These are phyloP conservation scores for Trichoderma sp. DNA, from an alignment of 2,329 filamentous ascomycete species.

Conservation along the genomic window DNA sequence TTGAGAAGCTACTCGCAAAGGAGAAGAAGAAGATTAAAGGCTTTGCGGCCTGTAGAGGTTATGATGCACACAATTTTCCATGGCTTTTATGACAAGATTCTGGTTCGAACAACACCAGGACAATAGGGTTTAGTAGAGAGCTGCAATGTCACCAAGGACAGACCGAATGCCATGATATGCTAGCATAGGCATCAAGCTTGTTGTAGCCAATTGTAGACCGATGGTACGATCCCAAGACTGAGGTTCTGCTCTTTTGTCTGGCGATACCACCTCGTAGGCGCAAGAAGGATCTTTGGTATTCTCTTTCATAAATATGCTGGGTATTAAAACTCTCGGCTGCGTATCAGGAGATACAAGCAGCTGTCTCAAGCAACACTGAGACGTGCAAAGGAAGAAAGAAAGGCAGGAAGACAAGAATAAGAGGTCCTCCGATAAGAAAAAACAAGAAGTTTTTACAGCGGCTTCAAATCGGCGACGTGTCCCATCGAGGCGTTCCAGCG, in stretches of 20 bases:
- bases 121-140: neutral
- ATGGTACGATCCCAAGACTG: neutral
- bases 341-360: neutral
- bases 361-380: neutral
- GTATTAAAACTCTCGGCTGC: neutral
- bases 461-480: conserved; percentile 32
- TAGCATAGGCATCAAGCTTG: neutral
- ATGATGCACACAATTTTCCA: too few relatives aligned
- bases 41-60: too few relatives aligned
- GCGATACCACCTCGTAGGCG: neutral
- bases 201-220: neutral
- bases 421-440: neutral
- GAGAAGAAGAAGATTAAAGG: too few relatives aligned
- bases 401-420: too few relatives aligned
- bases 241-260: neutral
- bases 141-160: neutral
- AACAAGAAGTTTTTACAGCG: conserved; percentile 24
- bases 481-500: conserved; percentile 34
- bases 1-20: too few relatives aligned
- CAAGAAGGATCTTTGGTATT: neutral
- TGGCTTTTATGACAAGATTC: too few relatives aligned
- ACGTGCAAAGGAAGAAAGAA: neutral
- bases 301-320: neutral
- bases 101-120: too few relatives aligned
- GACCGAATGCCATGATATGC: neutral